phyloP scores from a whole-genome alignment of 2,329 filamentous ascomycete genomes.

The Alternaria ethzedia region DNA sequence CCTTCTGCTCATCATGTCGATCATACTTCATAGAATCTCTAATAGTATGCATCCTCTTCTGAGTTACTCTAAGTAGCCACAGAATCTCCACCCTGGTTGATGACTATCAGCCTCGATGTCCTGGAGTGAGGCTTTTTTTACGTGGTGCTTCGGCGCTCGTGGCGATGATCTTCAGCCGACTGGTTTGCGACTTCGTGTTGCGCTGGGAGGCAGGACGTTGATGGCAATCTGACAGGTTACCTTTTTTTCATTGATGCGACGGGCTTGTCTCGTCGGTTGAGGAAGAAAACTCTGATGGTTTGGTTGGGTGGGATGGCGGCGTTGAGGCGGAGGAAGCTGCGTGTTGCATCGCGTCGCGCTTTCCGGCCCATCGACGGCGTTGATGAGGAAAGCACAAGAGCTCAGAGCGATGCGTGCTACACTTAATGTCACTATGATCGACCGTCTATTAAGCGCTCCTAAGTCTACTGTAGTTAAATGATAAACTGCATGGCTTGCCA shows the following conservation, averaged over 20 bases:
- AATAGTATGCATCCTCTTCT: constrained; percentile 93
- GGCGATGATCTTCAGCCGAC: constrained; percentile 94
- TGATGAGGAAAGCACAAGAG: too few relatives aligned
- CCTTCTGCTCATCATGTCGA: not conserved
- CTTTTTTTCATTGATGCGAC: constrained; percentile 42
- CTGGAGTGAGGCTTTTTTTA: constrained; percentile 80
- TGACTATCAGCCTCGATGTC: constrained; percentile 83
- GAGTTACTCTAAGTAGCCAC: constrained; percentile 91
- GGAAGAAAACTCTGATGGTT: constrained; percentile 29
- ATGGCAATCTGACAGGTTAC: constrained; percentile 82
- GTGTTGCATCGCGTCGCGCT: not conserved
- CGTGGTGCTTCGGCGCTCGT: constrained; percentile 79
- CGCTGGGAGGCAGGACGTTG: constrained; percentile 78
- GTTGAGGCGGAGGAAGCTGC: not conserved
- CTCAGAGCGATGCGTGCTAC: too few relatives aligned
- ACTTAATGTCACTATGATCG: too few relatives aligned
- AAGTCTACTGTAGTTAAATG: too few relatives aligned
- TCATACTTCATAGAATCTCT: constrained; percentile 61
- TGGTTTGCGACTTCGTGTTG: constrained; percentile 74
- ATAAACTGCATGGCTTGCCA: too few relatives aligned
- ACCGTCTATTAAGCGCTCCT: too few relatives aligned
- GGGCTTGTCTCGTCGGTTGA: constrained; percentile 40
- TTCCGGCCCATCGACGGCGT: not conserved
- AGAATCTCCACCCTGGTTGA: constrained; percentile 90
- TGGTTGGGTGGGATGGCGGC: not conserved